Conservation (phyloP, 2,329 filamentous ascomycete genomes). For the Beauveria scarabaeidicola region DNA sequence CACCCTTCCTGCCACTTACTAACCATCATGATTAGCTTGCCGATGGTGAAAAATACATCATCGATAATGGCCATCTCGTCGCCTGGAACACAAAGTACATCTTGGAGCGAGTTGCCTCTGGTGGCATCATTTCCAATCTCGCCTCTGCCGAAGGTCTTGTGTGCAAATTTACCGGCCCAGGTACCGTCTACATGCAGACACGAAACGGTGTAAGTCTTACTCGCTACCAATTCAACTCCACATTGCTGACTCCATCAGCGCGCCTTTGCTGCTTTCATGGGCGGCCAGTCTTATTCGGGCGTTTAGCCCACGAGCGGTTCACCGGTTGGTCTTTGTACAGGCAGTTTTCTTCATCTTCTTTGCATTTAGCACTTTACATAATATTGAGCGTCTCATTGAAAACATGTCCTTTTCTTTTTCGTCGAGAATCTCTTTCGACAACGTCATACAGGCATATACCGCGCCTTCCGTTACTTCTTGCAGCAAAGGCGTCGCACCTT, state of each 20-base stretch:
- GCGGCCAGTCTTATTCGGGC: constrained; percentile 33
- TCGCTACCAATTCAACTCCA: neutral
- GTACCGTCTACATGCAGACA: constrained; percentile 87
- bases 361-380: neutral
- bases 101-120: constrained; percentile 81
- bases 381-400: neutral
- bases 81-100: constrained; percentile 96
- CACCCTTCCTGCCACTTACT: constrained; percentile 17
- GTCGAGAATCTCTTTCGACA: neutral
- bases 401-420: neutral
- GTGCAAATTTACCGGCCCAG: constrained; percentile 88
- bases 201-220: constrained; percentile 59
- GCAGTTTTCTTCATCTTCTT: neutral
- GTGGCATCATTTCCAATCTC: constrained; percentile 84
- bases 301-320: constrained; percentile 1
- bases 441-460: neutral
- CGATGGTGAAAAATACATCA: constrained; percentile 77
- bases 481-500: neutral
- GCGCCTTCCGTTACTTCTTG: neutral
- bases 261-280: constrained; percentile 45
- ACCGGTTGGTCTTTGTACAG: neutral
- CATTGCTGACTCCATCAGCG: constrained; percentile 27
- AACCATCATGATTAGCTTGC: constrained; percentile 31
- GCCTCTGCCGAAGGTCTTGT: constrained; percentile 80
- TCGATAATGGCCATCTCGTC: constrained; percentile 88